Evolutionary conservation across 495 filamentous ascomycete genomes (phyloP).

Genomic region (Polyplosphaeria fusca): DNA sequence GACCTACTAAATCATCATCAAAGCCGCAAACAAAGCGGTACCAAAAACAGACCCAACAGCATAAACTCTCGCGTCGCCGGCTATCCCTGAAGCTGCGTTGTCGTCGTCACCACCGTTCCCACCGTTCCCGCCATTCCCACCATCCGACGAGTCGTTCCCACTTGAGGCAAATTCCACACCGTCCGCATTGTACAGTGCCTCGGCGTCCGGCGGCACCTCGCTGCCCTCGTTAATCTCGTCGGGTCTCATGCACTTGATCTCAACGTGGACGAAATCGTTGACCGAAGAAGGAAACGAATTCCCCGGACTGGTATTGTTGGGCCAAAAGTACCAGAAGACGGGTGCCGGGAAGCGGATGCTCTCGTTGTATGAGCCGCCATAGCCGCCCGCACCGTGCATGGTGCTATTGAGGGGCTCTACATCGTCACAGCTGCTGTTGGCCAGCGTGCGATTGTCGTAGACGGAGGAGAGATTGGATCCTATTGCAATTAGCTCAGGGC

Average conservation of each 20-base stretch:
- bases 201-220: too few relatives aligned
- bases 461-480: neutral
- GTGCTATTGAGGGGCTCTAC: neutral
- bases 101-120: too few relatives aligned
- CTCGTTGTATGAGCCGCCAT: neutral
- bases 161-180: too few relatives aligned
- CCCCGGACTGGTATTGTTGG: neutral
- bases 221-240: neutral
- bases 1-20: too few relatives aligned
- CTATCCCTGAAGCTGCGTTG: too few relatives aligned
- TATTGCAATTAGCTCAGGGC: neutral
- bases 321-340: neutral
- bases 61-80: too few relatives aligned
- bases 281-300: neutral
- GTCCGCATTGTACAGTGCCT: too few relatives aligned
- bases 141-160: too few relatives aligned
- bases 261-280: slow-evolving; percentile 1
- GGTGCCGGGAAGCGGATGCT: neutral
- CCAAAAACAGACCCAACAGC: too few relatives aligned
- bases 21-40: too few relatives aligned
- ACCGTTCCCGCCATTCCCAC: too few relatives aligned
- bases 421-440: neutral
- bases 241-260: slow-evolving; percentile 1
- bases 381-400: neutral
- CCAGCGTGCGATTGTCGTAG: neutral